A percentile compares a stretch with the other conserved stretches of the same genome.
Evolutionary conservation across 805 yeast genomes (phyloP).

Genomic region (Myxozyma geophila): DNA sequence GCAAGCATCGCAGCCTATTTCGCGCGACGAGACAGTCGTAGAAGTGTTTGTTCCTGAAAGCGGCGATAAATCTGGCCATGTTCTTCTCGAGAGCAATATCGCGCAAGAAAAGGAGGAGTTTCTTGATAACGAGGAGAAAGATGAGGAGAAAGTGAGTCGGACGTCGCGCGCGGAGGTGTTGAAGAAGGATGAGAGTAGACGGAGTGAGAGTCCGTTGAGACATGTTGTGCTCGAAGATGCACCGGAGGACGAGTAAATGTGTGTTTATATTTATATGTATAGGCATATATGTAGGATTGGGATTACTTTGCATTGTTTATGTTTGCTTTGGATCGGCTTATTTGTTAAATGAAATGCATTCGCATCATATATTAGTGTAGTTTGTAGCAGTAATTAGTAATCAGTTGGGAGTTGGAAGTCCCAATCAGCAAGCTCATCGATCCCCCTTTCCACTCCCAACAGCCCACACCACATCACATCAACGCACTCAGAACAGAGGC

Average conservation of each 20-base stretch:
- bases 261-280: background rate
- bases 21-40: constrained; percentile 7
- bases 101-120: constrained; percentile 32
- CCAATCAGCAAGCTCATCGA: no score
- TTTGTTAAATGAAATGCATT: no score
- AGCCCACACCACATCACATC: no score
- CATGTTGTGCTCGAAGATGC: constrained; percentile 35
- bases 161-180: constrained; percentile 1
- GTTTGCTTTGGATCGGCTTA: no score
- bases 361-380: no score
- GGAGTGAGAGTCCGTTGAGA: constrained; percentile 29
- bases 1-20: constrained; percentile 22
- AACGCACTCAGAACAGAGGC: no score
- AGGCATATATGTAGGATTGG: background rate
- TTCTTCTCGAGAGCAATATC: constrained; percentile 21
- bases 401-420: no score
- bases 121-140: constrained; percentile 28
- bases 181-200: constrained; percentile 6
- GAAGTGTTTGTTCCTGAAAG: constrained; percentile 31
- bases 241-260: constrained; percentile 21
- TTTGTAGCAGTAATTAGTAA: no score
- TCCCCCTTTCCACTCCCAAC: no score
- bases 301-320: background rate
- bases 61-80: constrained; percentile 28
- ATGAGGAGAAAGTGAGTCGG: constrained; percentile 15